phyloP scores from a whole-genome alignment of 2,329 filamentous ascomycete genomes.

The Alternaria sp. region DNA sequence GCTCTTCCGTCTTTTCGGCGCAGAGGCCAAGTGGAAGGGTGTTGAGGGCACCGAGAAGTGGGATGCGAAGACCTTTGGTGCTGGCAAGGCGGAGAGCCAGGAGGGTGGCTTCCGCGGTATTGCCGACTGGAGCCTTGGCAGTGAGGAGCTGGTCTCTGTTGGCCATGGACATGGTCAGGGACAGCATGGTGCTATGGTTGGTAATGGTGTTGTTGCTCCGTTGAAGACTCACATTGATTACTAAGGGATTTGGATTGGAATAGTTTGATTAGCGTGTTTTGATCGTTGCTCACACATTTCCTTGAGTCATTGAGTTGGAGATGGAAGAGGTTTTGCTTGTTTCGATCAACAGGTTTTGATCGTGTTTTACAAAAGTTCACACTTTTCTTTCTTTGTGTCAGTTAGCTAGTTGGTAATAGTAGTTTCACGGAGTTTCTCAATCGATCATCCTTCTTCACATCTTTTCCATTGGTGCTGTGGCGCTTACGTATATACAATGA shows the following conservation, averaged over 20 bases:
- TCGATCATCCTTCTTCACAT: not conserved
- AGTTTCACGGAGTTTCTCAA: not conserved
- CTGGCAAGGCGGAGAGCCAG: conserved; percentile 54
- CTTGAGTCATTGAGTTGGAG: not conserved
- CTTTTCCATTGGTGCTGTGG: not conserved
- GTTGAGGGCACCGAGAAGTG: conserved; percentile 57
- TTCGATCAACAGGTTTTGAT: not conserved
- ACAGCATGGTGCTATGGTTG: not conserved
- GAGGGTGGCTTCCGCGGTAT: conserved; percentile 43
- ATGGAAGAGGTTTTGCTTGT: not conserved
- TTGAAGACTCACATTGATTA: not conserved
- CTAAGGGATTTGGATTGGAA: not conserved
- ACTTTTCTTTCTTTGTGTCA: not conserved
- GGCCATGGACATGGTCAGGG: not conserved
- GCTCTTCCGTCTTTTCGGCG: conserved; percentile 50
- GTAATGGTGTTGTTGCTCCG: not conserved
- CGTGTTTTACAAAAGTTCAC: not conserved
- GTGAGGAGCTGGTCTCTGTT: conserved; percentile 13
- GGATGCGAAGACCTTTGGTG: conserved; percentile 54
- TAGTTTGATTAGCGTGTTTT: not conserved
- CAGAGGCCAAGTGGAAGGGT: conserved; percentile 47
- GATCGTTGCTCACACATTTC: not conserved
- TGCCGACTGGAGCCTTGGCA: conserved; percentile 42
- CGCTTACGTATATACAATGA: not conserved
- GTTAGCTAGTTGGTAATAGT: not conserved